Conservation (phyloP, 495 filamentous ascomycete species). For the Physcia stellaris region DNA sequence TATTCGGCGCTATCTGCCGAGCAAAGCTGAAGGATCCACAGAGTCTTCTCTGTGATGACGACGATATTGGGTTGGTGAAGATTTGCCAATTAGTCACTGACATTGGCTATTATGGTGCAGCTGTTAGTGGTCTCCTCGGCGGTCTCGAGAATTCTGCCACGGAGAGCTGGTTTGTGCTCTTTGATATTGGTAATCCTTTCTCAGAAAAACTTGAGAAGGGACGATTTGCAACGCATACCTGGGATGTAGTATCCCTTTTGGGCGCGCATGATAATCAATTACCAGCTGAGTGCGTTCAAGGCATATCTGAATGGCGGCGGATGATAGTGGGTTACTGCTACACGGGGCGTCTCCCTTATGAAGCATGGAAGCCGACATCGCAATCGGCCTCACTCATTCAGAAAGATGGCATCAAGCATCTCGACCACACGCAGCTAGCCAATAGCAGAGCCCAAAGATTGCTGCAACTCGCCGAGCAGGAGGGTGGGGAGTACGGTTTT, state of each 20-base stretch:
- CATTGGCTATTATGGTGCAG: constrained; percentile 1
- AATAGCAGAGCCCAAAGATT: not conserved
- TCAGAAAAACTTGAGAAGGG: constrained; percentile 1
- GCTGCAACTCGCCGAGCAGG: not conserved
- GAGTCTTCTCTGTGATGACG: not conserved
- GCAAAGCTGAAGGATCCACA: constrained; percentile 2
- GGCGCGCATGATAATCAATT: not conserved
- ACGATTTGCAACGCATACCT: constrained; percentile 1
- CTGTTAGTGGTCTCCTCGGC: not conserved
- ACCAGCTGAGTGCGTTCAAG: not conserved
- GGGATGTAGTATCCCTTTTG: constrained; percentile 3
- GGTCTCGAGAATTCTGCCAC: not conserved
- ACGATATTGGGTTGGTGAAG: not conserved
- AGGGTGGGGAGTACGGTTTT: not conserved
- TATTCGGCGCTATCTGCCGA: constrained; percentile 1
- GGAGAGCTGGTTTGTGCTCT: not conserved
- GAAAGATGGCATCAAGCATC: not conserved
- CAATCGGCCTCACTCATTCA: not conserved
- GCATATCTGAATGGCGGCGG: not conserved
- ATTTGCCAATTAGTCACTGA: constrained; percentile 1
- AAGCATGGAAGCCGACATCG: not conserved
- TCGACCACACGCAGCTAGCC: not conserved
- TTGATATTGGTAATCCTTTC: constrained; percentile 4
- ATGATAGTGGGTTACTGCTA: not conserved
- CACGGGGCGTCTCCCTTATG: not conserved